A percentile compares a stretch with the other conserved stretches of the same genome.
Evolutionary conservation across 2,329 filamentous ascomycete species (phyloP).

Genomic region (Sordariomycetes sp.): DNA sequence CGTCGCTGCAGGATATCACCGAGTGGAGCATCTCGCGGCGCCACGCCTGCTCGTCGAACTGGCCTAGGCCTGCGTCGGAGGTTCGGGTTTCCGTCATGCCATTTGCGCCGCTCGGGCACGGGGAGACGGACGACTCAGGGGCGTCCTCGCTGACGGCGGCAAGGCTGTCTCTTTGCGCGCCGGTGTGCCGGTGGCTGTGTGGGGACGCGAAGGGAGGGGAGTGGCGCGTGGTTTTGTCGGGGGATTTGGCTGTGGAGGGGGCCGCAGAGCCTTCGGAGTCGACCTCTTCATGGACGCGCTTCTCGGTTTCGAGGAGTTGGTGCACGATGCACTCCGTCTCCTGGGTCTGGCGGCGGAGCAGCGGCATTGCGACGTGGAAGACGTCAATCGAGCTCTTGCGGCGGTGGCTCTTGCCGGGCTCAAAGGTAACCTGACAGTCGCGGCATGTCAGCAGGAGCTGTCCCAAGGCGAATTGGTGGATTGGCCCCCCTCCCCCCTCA

Average conservation of each 20-base stretch:
- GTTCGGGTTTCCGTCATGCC: not conserved
- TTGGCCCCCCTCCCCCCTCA: too few species aligned
- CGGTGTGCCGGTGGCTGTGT: not conserved
- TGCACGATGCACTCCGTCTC: slow-evolving; percentile 52
- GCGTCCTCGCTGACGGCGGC: not conserved
- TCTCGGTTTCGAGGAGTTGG: slow-evolving; percentile 47
- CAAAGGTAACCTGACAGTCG: slow-evolving; percentile 42
- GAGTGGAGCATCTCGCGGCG: slow-evolving; percentile 14
- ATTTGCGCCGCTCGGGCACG: not conserved
- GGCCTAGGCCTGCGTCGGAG: slow-evolving; percentile 23
- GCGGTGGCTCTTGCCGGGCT: slow-evolving; percentile 44
- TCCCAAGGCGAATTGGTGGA: not conserved
- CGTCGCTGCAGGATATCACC: not conserved
- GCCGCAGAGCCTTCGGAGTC: slow-evolving; percentile 14
- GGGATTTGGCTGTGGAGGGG: not conserved
- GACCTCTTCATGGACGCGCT: slow-evolving; percentile 16
- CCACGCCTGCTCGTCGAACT: slow-evolving; percentile 44
- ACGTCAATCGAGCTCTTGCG: slow-evolving; percentile 51
- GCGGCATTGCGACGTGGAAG: slow-evolving; percentile 7
- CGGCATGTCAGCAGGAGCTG: not conserved
- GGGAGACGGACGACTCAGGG: not conserved
- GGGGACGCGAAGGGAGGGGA: not conserved
- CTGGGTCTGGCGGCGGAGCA: slow-evolving; percentile 16
- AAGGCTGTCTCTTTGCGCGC: not conserved
- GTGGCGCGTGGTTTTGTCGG: not conserved